Percentiles rank a stretch among this genome's conserved stretches.
Conservation (phyloP, 2,329 filamentous ascomycete genomes). For the Cordyceps militaris region DNA sequence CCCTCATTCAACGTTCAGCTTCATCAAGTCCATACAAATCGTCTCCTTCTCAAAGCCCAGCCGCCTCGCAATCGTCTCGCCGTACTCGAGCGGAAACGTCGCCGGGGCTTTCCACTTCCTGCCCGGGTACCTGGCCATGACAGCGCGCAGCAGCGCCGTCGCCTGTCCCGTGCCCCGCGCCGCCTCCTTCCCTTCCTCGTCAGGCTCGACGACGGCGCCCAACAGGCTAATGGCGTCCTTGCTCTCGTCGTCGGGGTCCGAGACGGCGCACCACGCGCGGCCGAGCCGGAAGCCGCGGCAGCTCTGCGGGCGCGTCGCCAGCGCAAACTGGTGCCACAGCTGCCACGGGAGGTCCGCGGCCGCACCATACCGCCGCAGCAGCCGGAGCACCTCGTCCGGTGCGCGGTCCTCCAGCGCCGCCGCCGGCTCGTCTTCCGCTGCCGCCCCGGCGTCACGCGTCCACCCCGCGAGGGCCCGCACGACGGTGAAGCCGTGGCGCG, state of each 20-base stretch:
- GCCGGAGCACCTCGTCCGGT: conserved; percentile 14
- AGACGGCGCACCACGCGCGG: conserved; percentile 17
- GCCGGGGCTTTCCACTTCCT: conserved; percentile 14
- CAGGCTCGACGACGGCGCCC: conserved; percentile 16
- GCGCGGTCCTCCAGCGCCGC: conserved; percentile 3
- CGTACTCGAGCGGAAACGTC: conserved; percentile 14
- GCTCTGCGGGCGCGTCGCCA: not conserved
- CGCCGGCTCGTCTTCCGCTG: not conserved
- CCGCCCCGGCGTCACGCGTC: conserved; percentile 2
- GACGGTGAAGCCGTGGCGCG: conserved; percentile 15
- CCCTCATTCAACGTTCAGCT: not conserved
- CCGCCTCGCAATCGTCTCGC: conserved; percentile 12
- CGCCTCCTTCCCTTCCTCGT: too few species aligned
- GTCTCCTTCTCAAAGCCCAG: conserved; percentile 7
- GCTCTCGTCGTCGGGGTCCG: conserved; percentile 15
- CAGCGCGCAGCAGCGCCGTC: conserved; percentile 15
- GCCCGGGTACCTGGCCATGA: conserved; percentile 16
- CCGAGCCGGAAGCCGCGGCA: conserved; percentile 15
- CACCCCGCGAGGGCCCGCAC: conserved; percentile 15
- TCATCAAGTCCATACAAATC: conserved; percentile 14
- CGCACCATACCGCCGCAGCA: conserved; percentile 10
- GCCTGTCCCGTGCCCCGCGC: conserved; percentile 16
- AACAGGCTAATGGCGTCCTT: conserved; percentile 13
- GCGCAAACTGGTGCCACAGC: conserved; percentile 10
- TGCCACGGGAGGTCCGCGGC: conserved; percentile 17